Conservation (phyloP, 2,329 filamentous ascomycete species). For the Alternaria panax region DNA sequence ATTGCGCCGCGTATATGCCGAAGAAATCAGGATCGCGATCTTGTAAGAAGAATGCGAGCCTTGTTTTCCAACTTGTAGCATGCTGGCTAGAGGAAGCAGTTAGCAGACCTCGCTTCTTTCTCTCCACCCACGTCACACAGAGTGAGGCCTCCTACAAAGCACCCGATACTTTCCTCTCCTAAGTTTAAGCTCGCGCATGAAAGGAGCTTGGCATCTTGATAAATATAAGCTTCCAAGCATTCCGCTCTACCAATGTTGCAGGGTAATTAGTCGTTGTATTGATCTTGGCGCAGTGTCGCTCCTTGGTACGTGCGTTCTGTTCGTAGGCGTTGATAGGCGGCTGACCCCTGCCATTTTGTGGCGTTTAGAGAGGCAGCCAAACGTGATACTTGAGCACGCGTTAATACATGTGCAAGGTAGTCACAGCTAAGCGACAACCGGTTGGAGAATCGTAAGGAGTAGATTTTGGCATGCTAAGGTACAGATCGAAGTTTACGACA, state of each 20-base stretch:
- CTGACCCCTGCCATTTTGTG: not conserved
- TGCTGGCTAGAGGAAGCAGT: not conserved
- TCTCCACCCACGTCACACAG: not conserved
- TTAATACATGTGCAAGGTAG: not conserved
- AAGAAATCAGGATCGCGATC: not conserved
- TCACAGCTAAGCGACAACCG: not conserved
- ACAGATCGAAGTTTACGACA: constrained; percentile 33
- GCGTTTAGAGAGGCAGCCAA: not conserved
- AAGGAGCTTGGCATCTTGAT: not conserved
- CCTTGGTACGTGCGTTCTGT: not conserved
- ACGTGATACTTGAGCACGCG: not conserved
- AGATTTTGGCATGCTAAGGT: constrained; percentile 29
- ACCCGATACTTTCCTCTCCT: not conserved
- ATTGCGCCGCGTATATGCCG: not conserved
- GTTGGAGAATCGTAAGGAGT: constrained; percentile 12
- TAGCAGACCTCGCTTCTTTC: not conserved
- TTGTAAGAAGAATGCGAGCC: not conserved
- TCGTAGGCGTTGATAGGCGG: not conserved
- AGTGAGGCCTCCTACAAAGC: not conserved
- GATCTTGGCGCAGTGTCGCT: not conserved
- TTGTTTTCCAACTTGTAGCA: not conserved
- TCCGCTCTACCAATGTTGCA: not conserved
- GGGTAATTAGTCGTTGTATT: not conserved
- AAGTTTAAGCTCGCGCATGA: no score
- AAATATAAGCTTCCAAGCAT: not conserved